Base-by-base conservation (phyloP, 2,329 filamentous ascomycete species). In the Thermomyces lanuginosus region DNA sequence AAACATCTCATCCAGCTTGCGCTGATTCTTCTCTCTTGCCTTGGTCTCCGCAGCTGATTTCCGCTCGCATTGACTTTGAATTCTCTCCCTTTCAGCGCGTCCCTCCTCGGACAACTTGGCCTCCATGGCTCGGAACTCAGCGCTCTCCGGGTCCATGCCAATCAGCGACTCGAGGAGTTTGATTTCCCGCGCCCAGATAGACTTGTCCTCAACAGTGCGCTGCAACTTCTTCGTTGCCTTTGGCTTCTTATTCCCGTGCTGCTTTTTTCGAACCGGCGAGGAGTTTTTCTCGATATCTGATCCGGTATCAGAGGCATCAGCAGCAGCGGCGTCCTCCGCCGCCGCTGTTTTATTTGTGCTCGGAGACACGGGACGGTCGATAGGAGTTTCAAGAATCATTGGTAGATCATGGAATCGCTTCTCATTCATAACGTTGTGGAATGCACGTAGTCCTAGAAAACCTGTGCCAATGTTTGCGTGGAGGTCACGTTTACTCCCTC, bases 391-490 rank as follows among this genome's bases (percentile, higher is more conserved):
- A 5, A 98, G 66, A 2, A 98, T 74, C 71, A 98, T 82, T 3
- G 89, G 89, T 42, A 93, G 55, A 14, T 71, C 71, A 39, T 77
- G 68, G 33, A 95, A 77, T 1, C 70, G 61, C 14, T 65, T 60
- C 43, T 82, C 72, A 50, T 95, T 95, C 63, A 95, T 76, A 33
- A 98, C 59, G 45, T 75, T 81, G 56, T 92, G 81, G 52, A 98
- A 98, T 2, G 84, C 79, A 12, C 79, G 69, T 9, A 98, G 64
- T 1, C 89, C 89, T 0, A 98, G 64, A 46, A 91, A 98, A 1
- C 89, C 89, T 0, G 83, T 91, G 14, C 89, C 89, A 36, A 98
- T 95, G 48, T 93, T 95, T 37, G 86, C 83, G 53, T 98, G 89
- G 2, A 95, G 58, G 48, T 98, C 89, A 21, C 84, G 72, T 38